phyloP scores from a whole-genome alignment of 1,284 basidiomycete species.

The Leccinum angustisporum region DNA sequence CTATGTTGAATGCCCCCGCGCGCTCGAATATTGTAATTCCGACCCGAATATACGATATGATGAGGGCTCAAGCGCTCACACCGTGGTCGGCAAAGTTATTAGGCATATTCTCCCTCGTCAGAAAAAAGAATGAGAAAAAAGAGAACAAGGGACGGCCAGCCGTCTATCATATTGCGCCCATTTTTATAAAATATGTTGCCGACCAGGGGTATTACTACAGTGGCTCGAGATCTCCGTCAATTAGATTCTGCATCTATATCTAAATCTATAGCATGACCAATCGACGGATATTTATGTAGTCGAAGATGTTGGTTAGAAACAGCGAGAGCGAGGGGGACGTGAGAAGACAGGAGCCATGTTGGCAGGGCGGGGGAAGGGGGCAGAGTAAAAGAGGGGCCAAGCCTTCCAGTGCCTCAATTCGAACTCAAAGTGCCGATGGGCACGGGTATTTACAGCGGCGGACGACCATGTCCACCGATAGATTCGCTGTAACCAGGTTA shows the following conservation, averaged over 20 bases:
- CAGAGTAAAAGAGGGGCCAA: background rate
- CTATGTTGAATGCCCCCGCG: background rate
- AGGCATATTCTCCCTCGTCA: background rate
- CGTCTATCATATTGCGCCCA: background rate
- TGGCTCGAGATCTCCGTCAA: slow-evolving; percentile 2
- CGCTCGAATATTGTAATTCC: background rate
- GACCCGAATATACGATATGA: background rate
- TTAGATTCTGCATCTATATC: background rate
- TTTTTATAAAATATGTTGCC: background rate
- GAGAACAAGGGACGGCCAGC: background rate
- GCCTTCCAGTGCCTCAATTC: background rate
- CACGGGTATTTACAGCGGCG: background rate
- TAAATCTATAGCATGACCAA: background rate
- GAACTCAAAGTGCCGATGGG: background rate
- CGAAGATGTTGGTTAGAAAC: background rate
- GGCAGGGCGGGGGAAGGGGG: background rate
- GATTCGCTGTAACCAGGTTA: background rate
- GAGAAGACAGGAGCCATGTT: background rate
- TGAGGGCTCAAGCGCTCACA: background rate
- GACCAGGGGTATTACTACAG: background rate
- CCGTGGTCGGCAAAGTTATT: background rate
- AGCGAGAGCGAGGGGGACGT: background rate
- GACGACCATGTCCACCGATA: background rate
- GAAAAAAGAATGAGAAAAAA: background rate
- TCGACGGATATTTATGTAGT: background rate